Evolutionary conservation across 176 grass and related monocot genomes (phyloP).

Genomic region (Bolboschoenus planiculmis): DNA sequence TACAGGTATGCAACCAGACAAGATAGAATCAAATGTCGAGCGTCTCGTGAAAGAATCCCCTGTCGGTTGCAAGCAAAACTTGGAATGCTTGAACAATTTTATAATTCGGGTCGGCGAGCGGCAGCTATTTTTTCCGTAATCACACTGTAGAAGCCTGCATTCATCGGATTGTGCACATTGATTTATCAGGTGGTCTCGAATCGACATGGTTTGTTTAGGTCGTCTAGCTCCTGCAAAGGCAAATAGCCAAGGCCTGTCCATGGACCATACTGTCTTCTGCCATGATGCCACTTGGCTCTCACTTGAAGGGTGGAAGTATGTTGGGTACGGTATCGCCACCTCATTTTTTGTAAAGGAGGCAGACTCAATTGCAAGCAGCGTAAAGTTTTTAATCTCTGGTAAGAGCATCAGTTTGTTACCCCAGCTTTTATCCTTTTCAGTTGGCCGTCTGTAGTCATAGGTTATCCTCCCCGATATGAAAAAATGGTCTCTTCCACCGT

Average conservation of each 20-base stretch:
- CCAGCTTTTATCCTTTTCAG: slow-evolving; percentile 19
- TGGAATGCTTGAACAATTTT: slow-evolving; percentile 28
- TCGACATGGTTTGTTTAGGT: not conserved
- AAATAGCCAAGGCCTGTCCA: slow-evolving; percentile 31
- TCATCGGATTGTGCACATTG: slow-evolving; percentile 21
- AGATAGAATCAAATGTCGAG: slow-evolving; percentile 45
- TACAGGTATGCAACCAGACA: slow-evolving; percentile 55
- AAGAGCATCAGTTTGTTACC: slow-evolving; percentile 46
- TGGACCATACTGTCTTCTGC: slow-evolving; percentile 27
- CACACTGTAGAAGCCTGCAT: slow-evolving; percentile 46
- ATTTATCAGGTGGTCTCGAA: slow-evolving; percentile 45
- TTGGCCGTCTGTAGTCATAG: slow-evolving; percentile 46
- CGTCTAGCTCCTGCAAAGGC: slow-evolving; percentile 49
- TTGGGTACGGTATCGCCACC: slow-evolving; percentile 58
- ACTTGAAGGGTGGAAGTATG: slow-evolving; percentile 55
- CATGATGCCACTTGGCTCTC: slow-evolving; percentile 33
- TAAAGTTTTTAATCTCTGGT: slow-evolving; percentile 39
- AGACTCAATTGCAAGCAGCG: slow-evolving; percentile 48
- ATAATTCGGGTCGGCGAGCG: slow-evolving; percentile 28
- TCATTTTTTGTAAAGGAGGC: slow-evolving; percentile 31
- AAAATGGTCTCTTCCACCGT: slow-evolving; percentile 54
- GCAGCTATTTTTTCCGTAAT: slow-evolving; percentile 27
- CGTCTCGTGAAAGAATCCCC: slow-evolving; percentile 57
- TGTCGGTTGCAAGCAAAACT: slow-evolving; percentile 57
- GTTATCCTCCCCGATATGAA: slow-evolving; percentile 42